Conservation (phyloP, 1,284 basidiomycete genomes). For the Apiotrichum mycotoxinovorans region DNA sequence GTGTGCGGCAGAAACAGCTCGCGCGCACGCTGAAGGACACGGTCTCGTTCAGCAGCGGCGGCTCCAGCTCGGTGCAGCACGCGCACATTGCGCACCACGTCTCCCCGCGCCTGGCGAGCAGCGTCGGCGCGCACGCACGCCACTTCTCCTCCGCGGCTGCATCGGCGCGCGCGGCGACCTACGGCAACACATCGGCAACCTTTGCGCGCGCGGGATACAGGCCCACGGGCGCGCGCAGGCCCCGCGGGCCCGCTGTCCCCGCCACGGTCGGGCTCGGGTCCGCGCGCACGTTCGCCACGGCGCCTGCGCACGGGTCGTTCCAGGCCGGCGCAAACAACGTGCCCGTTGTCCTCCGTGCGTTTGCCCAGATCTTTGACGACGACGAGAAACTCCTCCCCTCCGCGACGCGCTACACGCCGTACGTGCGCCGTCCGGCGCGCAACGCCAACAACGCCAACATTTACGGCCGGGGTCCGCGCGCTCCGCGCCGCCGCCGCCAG, state of each 20-base stretch:
- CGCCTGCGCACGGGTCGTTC: constrained; percentile 15
- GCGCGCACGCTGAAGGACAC: constrained; percentile 8
- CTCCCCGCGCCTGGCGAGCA: constrained; percentile 15
- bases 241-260: constrained; percentile 25
- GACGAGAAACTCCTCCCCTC: constrained; percentile 33
- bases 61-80: constrained; percentile 8
- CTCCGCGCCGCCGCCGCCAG: not conserved
- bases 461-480: not conserved
- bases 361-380: constrained; percentile 31
- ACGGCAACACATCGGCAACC: constrained; percentile 1
- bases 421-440: constrained; percentile 12
- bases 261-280: constrained; percentile 33
- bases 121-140: constrained; percentile 22
- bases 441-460: not conserved
- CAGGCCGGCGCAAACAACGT: constrained; percentile 23
- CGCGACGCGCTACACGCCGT: constrained; percentile 30
- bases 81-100: constrained; percentile 9
- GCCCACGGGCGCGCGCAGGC: constrained; percentile 5
- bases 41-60: constrained; percentile 16
- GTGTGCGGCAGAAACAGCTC: too few species aligned
- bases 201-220: constrained; percentile 7
- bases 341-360: constrained; percentile 37
- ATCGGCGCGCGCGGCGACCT: not conserved
- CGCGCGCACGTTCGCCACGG: constrained; percentile 33
- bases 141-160: not conserved